Conservation (phyloP, 768 basidiomycete species). For the Rhodotorula toruloides region DNA sequence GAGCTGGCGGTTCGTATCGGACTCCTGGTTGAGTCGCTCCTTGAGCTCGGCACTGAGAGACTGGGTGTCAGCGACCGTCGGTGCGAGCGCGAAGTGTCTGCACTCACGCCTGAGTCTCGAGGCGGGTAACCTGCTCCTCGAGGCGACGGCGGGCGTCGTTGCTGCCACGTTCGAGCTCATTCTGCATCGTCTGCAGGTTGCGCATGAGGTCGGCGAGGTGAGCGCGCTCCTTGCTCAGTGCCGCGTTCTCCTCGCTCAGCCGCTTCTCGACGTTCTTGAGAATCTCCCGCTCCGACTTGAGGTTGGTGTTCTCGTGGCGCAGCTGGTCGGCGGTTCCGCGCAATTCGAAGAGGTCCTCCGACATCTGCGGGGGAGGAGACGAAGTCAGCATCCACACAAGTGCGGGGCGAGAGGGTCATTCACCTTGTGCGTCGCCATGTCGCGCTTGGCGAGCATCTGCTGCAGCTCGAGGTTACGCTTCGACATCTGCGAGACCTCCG, state of each 20-base stretch:
- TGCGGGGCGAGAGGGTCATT: conserved; percentile 53
- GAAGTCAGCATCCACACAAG: conserved; percentile 47
- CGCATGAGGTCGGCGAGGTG: conserved; percentile 80
- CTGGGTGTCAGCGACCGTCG: background rate
- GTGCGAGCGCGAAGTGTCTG: too few species aligned
- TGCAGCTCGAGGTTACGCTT: conserved; percentile 68
- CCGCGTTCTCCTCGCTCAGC: conserved; percentile 77
- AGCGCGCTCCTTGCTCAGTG: conserved; percentile 70
- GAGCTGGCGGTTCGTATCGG: conserved; percentile 67
- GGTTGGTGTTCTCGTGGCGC: conserved; percentile 76
- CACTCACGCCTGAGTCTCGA: conserved; percentile 71
- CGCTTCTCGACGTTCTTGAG: conserved; percentile 83
- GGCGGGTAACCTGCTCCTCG: conserved; percentile 69
- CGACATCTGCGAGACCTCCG: conserved; percentile 62
- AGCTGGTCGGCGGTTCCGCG: conserved; percentile 46
- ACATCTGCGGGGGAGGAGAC: conserved; percentile 12
- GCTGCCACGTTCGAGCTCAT: conserved; percentile 74
- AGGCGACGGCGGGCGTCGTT: conserved; percentile 75
- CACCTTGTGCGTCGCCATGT: conserved; percentile 67
- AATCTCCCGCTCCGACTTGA: conserved; percentile 87
- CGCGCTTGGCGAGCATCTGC: conserved; percentile 66
- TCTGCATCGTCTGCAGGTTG: conserved; percentile 85
- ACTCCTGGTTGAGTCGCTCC: conserved; percentile 64
- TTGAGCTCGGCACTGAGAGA: conserved; percentile 64
- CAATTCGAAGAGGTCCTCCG: conserved; percentile 39